Percentiles rank a stretch among this genome's conserved stretches.
Conservation (phyloP, 140 eudicot genomes). For the Flaveria floridana region DNA sequence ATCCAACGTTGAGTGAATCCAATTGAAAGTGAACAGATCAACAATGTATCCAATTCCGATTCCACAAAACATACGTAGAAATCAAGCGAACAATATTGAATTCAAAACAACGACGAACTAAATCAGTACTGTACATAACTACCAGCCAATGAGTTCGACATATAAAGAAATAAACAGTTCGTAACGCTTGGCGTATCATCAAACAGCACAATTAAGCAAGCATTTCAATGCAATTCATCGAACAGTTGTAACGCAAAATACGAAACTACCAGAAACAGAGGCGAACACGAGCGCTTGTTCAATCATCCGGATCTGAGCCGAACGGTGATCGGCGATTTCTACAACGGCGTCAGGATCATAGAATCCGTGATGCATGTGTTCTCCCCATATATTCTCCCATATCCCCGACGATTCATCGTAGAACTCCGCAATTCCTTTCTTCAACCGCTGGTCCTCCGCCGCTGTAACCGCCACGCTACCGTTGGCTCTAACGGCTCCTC, state of each 20-base stretch:
- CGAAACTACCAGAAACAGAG: constrained; percentile 54
- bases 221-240: not conserved
- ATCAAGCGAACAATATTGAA: constrained; percentile 4
- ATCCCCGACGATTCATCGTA: constrained; percentile 84
- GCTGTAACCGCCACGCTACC: constrained; percentile 24
- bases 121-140: not conserved
- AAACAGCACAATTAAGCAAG: not conserved
- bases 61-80: not conserved
- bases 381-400: constrained; percentile 99
- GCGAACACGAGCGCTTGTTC: constrained; percentile 78
- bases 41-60: too few species aligned
- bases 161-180: not conserved
- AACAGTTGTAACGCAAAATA: not conserved
- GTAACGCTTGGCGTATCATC: not conserved
- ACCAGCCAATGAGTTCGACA: not conserved
- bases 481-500: constrained; percentile 26
- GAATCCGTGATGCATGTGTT: constrained; percentile 97
- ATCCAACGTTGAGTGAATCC: not conserved
- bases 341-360: constrained; percentile 54
- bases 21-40: not conserved
- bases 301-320: constrained; percentile 94
- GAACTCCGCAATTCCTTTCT: constrained; percentile 81
- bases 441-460: constrained; percentile 40
- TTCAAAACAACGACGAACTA: not conserved
- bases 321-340: constrained; percentile 58